Evolutionary conservation across 768 basidiomycete genomes (phyloP).

Genomic region (Serendipita indica): DNA sequence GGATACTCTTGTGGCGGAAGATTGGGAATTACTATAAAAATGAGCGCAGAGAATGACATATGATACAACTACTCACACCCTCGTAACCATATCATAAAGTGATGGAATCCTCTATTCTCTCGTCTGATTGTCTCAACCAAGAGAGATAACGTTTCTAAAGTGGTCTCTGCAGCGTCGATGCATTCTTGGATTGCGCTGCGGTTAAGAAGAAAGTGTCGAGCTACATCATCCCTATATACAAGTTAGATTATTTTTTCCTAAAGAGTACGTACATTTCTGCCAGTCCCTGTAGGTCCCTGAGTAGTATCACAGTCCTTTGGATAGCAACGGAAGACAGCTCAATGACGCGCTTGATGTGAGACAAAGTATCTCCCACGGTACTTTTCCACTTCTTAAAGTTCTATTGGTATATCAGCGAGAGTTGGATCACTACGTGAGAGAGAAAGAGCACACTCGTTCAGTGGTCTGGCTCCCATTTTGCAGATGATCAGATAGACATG

Average conservation of each 20-base stretch:
- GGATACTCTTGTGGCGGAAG: background rate
- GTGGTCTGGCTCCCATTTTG: slow-evolving; percentile 4
- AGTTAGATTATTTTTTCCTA: background rate
- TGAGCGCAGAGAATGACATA: too few species aligned
- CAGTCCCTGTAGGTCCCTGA: background rate
- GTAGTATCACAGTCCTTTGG: background rate
- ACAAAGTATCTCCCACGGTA: background rate
- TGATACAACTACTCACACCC: background rate
- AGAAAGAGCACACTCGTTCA: background rate
- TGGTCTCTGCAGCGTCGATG: background rate
- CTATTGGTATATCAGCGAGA: background rate
- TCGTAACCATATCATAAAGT: slow-evolving; percentile 6
- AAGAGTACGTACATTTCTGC: background rate
- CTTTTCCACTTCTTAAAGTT: slow-evolving; percentile 4
- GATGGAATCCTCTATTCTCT: background rate
- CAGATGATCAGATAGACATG: background rate
- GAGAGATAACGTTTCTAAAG: background rate
- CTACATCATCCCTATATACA: background rate
- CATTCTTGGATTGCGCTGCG: background rate
- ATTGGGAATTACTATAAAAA: background rate
- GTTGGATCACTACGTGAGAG: background rate
- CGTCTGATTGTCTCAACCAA: background rate
- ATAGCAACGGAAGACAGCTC: background rate
- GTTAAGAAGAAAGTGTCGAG: background rate
- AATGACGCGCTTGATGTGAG: background rate